Evolutionary conservation across 164 flowering plant species (phyloP).

Genomic region (Umbellularia californica): DNA sequence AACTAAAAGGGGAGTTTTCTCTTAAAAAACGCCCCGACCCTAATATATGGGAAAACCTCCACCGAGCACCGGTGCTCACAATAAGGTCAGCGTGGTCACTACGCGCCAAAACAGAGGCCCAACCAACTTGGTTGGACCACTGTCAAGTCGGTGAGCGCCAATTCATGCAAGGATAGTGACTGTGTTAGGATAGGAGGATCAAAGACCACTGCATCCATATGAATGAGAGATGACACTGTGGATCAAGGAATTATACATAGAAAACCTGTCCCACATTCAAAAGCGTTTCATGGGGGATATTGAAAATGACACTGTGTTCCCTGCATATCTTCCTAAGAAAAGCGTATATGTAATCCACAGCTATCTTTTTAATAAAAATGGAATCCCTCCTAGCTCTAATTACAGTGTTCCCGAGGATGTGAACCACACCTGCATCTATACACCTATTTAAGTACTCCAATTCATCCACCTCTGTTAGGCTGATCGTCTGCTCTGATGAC

Average conservation of each 20-base stretch:
- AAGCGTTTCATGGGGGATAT: constrained; percentile 82
- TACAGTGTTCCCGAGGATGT: constrained; percentile 81
- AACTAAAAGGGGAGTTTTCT: too few relatives aligned
- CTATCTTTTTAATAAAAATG: constrained; percentile 57
- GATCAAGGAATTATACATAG: constrained; percentile 42
- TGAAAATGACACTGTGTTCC: constrained; percentile 73
- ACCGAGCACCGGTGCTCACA: too few relatives aligned
- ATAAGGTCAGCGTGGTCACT: too few relatives aligned
- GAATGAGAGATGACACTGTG: too few relatives aligned
- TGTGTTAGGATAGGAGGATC: too few relatives aligned
- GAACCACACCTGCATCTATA: constrained; percentile 92
- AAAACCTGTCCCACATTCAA: constrained; percentile 81
- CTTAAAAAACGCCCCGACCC: too few relatives aligned
- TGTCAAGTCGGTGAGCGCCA: too few relatives aligned
- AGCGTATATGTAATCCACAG: constrained; percentile 82
- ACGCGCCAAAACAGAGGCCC: too few relatives aligned
- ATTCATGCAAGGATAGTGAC: too few relatives aligned
- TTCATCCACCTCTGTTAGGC: constrained; percentile 60
- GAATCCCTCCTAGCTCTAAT: constrained; percentile 76
- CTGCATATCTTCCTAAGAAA: constrained; percentile 89
- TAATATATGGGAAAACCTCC: too few relatives aligned
- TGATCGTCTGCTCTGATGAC: constrained; percentile 44
- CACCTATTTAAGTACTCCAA: constrained; percentile 65
- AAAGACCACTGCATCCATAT: too few relatives aligned
- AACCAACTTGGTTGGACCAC: too few relatives aligned